phyloP scores from a whole-genome alignment of 192 early-diverging fungal species.

The Phycomyces nitens region DNA sequence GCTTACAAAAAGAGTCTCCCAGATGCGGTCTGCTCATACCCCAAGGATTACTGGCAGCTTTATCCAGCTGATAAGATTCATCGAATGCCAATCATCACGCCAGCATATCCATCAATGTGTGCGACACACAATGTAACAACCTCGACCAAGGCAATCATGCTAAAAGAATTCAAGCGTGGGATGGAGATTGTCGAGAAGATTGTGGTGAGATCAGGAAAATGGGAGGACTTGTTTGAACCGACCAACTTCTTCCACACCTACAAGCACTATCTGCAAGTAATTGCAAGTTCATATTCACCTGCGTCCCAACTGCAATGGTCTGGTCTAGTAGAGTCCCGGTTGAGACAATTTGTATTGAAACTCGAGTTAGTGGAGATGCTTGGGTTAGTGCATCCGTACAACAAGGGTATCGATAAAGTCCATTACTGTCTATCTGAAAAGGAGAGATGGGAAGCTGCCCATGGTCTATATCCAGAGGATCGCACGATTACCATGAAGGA shows the following conservation, averaged over 20 bases:
- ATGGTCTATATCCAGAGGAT: slow-evolving; percentile 56
- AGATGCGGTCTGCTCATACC: background rate
- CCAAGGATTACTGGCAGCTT: slow-evolving; percentile 30
- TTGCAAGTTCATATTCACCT: slow-evolving; percentile 69
- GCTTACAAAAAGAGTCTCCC: background rate
- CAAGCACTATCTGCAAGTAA: slow-evolving; percentile 88
- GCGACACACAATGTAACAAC: slow-evolving; percentile 93
- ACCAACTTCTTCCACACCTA: slow-evolving; percentile 85
- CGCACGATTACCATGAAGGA: slow-evolving; percentile 24
- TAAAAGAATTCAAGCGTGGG: slow-evolving; percentile 79
- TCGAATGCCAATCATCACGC: slow-evolving; percentile 97
- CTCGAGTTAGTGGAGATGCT: slow-evolving; percentile 77
- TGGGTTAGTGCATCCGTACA: slow-evolving; percentile 82
- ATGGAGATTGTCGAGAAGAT: slow-evolving; percentile 74
- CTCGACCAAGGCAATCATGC: slow-evolving; percentile 81
- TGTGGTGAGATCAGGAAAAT: slow-evolving; percentile 65
- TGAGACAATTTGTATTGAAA: slow-evolving; percentile 82
- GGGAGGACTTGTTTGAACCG: slow-evolving; percentile 83
- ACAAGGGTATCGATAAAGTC: slow-evolving; percentile 77
- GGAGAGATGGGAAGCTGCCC: slow-evolving; percentile 63
- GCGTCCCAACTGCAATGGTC: slow-evolving; percentile 78
- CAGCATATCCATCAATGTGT: slow-evolving; percentile 97
- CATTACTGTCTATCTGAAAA: slow-evolving; percentile 60
- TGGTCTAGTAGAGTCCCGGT: slow-evolving; percentile 87
- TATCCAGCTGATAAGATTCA: slow-evolving; percentile 80